Evolutionary conservation across 129 eudicot genomes (phyloP), one percentile per base, ranked within the genome.

Genomic region (Flaveria brownii): DNA sequence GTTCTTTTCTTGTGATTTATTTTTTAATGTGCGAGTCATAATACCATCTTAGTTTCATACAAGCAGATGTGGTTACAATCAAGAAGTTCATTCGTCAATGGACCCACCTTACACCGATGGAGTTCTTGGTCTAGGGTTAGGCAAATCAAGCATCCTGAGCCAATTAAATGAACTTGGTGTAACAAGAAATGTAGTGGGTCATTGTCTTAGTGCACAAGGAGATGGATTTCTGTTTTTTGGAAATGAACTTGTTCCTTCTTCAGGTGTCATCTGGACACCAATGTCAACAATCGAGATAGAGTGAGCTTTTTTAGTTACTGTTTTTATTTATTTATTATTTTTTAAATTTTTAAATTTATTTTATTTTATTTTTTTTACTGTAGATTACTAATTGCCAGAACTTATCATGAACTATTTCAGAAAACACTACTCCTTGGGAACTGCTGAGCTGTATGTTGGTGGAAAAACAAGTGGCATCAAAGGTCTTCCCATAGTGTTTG

Each of bases 221-320:
- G 97, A 92, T 30, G 99, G 99, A 4, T 95, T 84, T 81, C 87
- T 95, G 67, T 95, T 95, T 84, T 86, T 95, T 50, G 99, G 99
- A 25, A 87, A 86, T 57, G 82, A 86, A 72, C 74, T 86, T 70
- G 55, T 87, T 41, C 96, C 93, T 30, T 45, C 93, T 73, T 81
- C 94, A 26, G 94, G 91, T 66, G 83, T 95, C 28, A 67, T 42
- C 7, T 95, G 99, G 99, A 81, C 84, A 30, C 93, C 96, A 41
- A 84, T 87, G 79, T 73, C 83, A 66, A 84, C 85, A 82, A 85
- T 77, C 45, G 80, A 88, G 65, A 67, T 55, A 64, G 87, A 88
- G 96, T 91, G 83, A 86, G 89, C 30, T 76, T 65, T 6, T 70
- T 68, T 78, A 25, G 33, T 20, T 17, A 67, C 16, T 14, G 7